Conservation (phyloP, 2,329 filamentous ascomycete genomes). For the Nectriaceae sp. region DNA sequence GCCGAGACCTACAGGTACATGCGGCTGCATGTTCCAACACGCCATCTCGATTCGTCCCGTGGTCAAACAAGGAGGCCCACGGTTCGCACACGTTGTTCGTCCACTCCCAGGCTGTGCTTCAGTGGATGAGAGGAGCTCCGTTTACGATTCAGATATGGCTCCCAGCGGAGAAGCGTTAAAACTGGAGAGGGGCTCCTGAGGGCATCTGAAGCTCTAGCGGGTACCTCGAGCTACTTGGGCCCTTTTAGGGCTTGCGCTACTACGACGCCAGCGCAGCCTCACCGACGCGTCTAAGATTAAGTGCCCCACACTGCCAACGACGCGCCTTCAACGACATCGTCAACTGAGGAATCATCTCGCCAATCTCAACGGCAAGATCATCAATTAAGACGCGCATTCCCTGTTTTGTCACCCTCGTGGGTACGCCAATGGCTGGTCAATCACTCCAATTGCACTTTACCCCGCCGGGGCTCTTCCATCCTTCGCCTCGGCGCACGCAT, state of each 20-base stretch:
- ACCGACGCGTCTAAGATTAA: conserved; percentile 28
- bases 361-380: conserved; percentile 31
- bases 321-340: conserved; percentile 5
- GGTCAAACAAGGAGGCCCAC: not conserved
- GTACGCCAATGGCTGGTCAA: too few species aligned
- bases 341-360: conserved; percentile 19
- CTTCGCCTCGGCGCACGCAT: conserved; percentile 16
- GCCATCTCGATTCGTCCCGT: not conserved
- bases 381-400: conserved; percentile 19
- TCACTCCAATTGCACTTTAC: conserved; percentile 5
- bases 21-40: not conserved
- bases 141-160: too few species aligned
- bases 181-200: too few species aligned
- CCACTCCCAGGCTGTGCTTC: conserved; percentile 2
- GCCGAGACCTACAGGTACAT: conserved; percentile 15
- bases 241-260: conserved; percentile 16
- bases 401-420: conserved; percentile 4
- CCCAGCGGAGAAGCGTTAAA: too few species aligned
- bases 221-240: conserved; percentile 19
- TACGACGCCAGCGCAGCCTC: conserved; percentile 21
- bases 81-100: not conserved
- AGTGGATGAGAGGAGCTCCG: conserved; percentile 1
- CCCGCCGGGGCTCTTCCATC: not conserved
- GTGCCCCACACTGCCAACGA: conserved; percentile 14
- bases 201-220: not conserved